A percentile compares a stretch with the other conserved stretches of the same genome.
Evolutionary conservation across 2,329 filamentous ascomycete species (phyloP).

Genomic region (Claviceps sp.): DNA sequence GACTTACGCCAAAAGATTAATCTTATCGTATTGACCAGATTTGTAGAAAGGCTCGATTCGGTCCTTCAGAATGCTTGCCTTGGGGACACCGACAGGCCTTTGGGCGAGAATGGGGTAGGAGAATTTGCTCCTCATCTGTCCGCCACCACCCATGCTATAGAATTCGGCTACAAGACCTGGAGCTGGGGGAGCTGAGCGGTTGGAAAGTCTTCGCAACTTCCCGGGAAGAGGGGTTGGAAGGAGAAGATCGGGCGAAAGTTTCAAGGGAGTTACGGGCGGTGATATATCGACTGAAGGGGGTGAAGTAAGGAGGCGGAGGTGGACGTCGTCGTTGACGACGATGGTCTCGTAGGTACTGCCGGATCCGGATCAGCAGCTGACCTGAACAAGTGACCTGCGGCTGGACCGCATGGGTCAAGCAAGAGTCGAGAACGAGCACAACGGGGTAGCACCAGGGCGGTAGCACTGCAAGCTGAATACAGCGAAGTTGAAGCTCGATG

Average conservation of each 20-base stretch:
- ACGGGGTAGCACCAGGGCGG: neutral
- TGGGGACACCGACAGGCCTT: constrained; percentile 59
- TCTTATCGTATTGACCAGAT: constrained; percentile 61
- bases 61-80: constrained; percentile 72
- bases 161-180: constrained; percentile 16
- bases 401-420: neutral
- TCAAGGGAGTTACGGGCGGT: constrained; percentile 11
- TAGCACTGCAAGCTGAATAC: neutral
- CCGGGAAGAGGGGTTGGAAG: constrained; percentile 7
- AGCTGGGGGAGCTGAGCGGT: constrained; percentile 25
- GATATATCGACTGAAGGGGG: constrained; percentile 13
- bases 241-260: constrained; percentile 6
- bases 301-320: constrained; percentile 8
- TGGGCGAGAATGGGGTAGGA: constrained; percentile 39
- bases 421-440: neutral
- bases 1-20: constrained; percentile 59
- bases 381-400: constrained; percentile 2
- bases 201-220: constrained; percentile 19
- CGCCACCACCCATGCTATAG: constrained; percentile 38
- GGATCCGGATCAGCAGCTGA: constrained; percentile 12
- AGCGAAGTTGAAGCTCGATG: no score
- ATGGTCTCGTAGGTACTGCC: constrained; percentile 11
- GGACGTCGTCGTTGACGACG: constrained; percentile 6
- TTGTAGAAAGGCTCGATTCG: constrained; percentile 72
- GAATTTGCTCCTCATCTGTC: constrained; percentile 28